Base-by-base conservation (phyloP, 345 rosid species). In the Diplotaxis tenuifolia region DNA sequence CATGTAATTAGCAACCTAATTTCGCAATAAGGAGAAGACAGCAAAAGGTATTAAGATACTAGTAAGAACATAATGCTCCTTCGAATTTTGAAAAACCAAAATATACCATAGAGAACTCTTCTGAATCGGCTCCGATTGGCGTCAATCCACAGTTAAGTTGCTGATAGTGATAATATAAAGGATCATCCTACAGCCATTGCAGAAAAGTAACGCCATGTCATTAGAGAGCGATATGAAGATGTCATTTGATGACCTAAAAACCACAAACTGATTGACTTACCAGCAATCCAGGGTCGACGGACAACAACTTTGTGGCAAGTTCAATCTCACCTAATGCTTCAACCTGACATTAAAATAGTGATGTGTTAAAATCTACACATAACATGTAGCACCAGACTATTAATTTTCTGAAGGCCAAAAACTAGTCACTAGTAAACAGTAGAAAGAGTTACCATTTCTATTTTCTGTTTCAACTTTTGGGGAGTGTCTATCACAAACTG, bases 251-350 rank as follows among this genome's bases (percentile, higher is more conserved):
- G 22, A n/a, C 67, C 49, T 18, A 21, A 7, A 18, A 29, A 20
- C 20, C 27, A 65, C 57, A 60, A 57, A 61, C 25, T 50, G 21
- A 27, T 57, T 57, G 45, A 12, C 40, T 49, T 83, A 88, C 98
- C 97, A 83, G 82, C 68, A 79, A 67, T 52, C 76, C 70, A 11
- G 62, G 56, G 65, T 84, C 86, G 67, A 82, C 82, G 55, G 77
- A 79, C 81, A 93, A 79, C 81, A 93, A 80, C 83, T 87, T 91
- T 11, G 96, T 84, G 16, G 98, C 98, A 61, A 91, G 78, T 78
- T 89, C 93, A 58, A 93, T 91, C 81, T 93, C 96, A 45, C 87
- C 94, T 47, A 88, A 83, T n/a, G 96, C 93, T 84, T 93, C 96
- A 79, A 93, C 96, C 95, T 89, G 75, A 71, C 74, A 78, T 47